A percentile compares a stretch with the other conserved stretches of the same genome.
These are phyloP conservation scores for Globisporangium cylindrosporum DNA, from an alignment of 352 stramenopile species.

Conservation along the genomic window DNA sequence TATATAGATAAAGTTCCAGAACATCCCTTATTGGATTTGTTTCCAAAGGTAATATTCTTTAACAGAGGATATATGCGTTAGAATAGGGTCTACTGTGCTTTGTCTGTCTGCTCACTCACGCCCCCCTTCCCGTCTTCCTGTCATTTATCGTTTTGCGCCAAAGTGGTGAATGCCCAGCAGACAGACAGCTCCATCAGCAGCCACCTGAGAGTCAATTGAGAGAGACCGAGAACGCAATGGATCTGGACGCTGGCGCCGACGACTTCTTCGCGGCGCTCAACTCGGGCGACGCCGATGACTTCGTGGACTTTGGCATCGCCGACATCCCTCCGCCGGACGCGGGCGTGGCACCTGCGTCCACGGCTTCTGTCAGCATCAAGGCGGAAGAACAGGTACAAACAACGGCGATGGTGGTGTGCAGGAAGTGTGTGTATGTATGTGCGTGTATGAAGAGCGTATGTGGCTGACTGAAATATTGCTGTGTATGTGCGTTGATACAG, in stretches of 20 bases:
- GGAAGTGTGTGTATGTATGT: too few relatives aligned
- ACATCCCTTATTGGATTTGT: not conserved
- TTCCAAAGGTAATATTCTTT: not conserved
- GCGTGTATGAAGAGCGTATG: not conserved
- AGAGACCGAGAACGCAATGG: conserved; percentile 30
- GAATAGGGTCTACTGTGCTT: not conserved
- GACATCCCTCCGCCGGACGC: conserved; percentile 18
- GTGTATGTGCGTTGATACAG: not conserved
- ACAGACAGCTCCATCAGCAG: not conserved
- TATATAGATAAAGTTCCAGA: not conserved
- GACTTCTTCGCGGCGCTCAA: conserved; percentile 83
- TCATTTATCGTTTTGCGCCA: conserved; percentile 13
- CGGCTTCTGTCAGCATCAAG: not conserved
- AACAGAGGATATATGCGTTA: not conserved
- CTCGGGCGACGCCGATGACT: conserved; percentile 55
- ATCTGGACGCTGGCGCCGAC: conserved; percentile 71
- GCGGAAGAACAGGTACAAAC: conserved; percentile 19
- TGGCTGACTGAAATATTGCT: not conserved
- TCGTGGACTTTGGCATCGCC: conserved; percentile 48
- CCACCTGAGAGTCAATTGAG: not conserved
- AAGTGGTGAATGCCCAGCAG: not conserved
- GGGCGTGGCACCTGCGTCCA: conserved; percentile 1
- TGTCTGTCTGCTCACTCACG: not conserved
- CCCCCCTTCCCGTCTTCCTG: not conserved
- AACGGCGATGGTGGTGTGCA: not conserved